A percentile compares a stretch with the other conserved stretches of the same genome.
Conservation (phyloP, 2,329 filamentous ascomycete genomes). For the Fusarium annulatum region DNA sequence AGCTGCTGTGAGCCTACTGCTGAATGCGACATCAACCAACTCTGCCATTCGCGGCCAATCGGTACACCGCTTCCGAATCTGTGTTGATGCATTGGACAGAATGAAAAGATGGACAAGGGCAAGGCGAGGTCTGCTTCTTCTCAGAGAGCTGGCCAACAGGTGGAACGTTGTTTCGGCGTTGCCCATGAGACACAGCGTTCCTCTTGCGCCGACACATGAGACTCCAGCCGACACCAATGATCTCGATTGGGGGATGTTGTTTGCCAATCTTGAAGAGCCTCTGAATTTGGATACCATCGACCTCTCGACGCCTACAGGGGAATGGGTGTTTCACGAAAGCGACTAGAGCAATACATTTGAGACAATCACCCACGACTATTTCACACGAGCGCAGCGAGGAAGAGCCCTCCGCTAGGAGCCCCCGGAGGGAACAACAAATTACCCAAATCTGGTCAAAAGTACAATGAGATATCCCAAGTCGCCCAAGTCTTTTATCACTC, state of each 20-base stretch:
- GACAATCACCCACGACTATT: not conserved
- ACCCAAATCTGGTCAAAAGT: not conserved
- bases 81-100: not conserved
- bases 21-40: not conserved
- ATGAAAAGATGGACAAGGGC: not conserved
- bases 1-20: not conserved
- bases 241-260: not conserved
- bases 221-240: not conserved
- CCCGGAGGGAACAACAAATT: not conserved
- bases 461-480: not conserved
- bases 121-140: not conserved
- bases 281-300: not conserved
- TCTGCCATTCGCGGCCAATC: not conserved
- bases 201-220: not conserved
- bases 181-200: not conserved
- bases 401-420: not conserved
- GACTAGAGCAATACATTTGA: not conserved
- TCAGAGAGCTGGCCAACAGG: not conserved
- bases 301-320: not conserved
- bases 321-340: not conserved
- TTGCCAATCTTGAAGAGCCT: not conserved
- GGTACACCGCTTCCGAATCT: not conserved
- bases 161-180: not conserved
- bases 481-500: too few relatives aligned
- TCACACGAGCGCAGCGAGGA: not conserved